These are phyloP conservation scores for Plasmodium ovale DNA, from an alignment of 169 alveolate genomes.

Conservation along the genomic window DNA sequence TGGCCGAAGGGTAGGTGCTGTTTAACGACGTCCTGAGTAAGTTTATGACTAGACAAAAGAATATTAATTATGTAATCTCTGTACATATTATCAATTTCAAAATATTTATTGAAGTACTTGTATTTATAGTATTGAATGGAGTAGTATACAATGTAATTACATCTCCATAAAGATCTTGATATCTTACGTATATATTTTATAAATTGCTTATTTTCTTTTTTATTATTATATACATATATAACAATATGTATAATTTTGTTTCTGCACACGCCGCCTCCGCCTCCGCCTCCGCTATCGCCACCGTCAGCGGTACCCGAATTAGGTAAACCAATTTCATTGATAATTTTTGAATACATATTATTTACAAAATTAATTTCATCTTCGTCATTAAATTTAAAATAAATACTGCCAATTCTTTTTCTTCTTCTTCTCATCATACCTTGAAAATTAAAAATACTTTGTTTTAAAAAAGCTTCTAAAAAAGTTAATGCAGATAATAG, in stretches of 20 bases:
- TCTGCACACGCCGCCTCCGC: not conserved
- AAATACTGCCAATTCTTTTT: conserved; percentile 50
- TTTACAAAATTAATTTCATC: conserved; percentile 48
- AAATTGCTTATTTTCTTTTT: conserved; percentile 55
- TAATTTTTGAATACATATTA: conserved; percentile 15
- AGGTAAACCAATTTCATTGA: conserved; percentile 17
- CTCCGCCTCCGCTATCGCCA: too few species aligned
- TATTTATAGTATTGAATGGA: conserved; percentile 59
- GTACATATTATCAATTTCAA: conserved; percentile 57
- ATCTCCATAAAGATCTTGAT: conserved; percentile 65
- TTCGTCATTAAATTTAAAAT: conserved; percentile 52
- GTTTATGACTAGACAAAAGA: conserved; percentile 16
- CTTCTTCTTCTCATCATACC: conserved; percentile 74
- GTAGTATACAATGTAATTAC: conserved; percentile 51
- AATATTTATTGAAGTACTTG: conserved; percentile 48
- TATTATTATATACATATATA: conserved; percentile 61
- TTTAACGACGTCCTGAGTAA: not conserved
- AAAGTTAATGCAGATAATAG: conserved; percentile 45
- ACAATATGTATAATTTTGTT: conserved; percentile 52
- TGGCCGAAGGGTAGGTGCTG: too few species aligned
- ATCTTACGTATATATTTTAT: conserved; percentile 56
- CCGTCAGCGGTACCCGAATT: not conserved
- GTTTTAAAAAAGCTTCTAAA: conserved; percentile 62
- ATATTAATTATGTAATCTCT: conserved; percentile 50
- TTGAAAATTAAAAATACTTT: conserved; percentile 51